Percentiles rank a stretch among this genome's conserved stretches.
phyloP scores from a whole-genome alignment of 1,284 basidiomycete species.

The Anthracocystis panici-leucophaei region DNA sequence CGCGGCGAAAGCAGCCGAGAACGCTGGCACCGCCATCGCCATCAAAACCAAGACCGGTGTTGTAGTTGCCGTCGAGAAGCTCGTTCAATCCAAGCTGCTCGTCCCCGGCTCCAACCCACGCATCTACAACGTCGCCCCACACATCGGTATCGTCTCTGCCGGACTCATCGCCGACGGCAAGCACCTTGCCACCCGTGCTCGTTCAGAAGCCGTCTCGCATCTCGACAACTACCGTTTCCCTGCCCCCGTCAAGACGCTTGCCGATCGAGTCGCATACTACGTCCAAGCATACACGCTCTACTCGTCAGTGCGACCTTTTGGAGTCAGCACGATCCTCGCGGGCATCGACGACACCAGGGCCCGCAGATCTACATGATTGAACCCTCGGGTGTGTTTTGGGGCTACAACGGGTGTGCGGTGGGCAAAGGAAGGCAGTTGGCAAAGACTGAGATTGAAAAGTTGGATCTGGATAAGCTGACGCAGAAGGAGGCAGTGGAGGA shows the following conservation, averaged over 20 bases:
- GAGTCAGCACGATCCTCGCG: conserved; percentile 90
- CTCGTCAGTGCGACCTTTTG: conserved; percentile 97
- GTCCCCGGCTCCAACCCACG: conserved; percentile 92
- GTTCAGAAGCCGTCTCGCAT: conserved; percentile 84
- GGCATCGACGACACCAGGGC: conserved; percentile 81
- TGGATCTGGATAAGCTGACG: conserved; percentile 83
- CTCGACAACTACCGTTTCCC: conserved; percentile 82
- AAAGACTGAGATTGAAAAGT: conserved; percentile 97
- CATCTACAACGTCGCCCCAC: conserved; percentile 91
- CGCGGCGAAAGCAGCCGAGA: conserved; percentile 97
- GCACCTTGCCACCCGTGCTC: conserved; percentile 85
- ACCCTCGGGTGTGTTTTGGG: conserved; percentile 92
- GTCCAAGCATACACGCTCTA: conserved; percentile 97
- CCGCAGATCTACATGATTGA: conserved; percentile 92
- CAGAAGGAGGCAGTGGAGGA: conserved; percentile 69
- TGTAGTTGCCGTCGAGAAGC: conserved; percentile 91
- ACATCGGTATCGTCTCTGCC: conserved; percentile 85
- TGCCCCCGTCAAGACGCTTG: conserved; percentile 83
- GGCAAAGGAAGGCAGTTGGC: conserved; percentile 97
- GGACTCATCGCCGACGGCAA: conserved; percentile 94
- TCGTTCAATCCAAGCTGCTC: conserved; percentile 95
- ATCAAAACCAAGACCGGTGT: conserved; percentile 93
- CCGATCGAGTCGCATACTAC: conserved; percentile 86
- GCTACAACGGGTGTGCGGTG: conserved; percentile 75
- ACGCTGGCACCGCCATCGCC: conserved; percentile 83